Evolutionary conservation across 2,329 filamentous ascomycete genomes (phyloP).

Genomic region (Aspergillus vadensis): DNA sequence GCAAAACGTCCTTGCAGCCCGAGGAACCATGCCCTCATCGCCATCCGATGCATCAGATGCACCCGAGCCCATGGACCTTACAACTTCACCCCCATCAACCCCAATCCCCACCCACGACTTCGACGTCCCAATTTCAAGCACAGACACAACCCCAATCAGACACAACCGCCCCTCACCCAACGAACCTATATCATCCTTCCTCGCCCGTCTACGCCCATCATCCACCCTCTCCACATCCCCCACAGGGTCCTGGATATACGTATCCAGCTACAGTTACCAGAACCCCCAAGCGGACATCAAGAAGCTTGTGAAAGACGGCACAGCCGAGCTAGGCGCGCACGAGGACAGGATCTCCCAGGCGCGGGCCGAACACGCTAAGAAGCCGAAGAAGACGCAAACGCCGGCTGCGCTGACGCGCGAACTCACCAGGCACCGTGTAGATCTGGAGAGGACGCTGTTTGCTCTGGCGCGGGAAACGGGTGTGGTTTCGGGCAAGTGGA

Average conservation of each 20-base stretch:
- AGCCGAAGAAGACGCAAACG: conserved; percentile 32
- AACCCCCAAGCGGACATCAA: conserved; percentile 50
- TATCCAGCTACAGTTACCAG: conserved; percentile 58
- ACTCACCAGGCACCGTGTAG: conserved; percentile 25
- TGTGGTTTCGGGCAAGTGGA: conserved; percentile 65
- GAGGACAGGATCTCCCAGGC: too few species aligned
- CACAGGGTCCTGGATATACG: conserved; percentile 69
- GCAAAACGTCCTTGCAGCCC: background rate
- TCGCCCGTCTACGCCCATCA: conserved; percentile 67
- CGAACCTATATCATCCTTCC: conserved; percentile 67
- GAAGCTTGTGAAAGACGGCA: too few species aligned
- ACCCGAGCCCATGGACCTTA: too few species aligned
- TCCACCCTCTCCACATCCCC: conserved; percentile 53
- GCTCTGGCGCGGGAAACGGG: conserved; percentile 61
- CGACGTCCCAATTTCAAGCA: background rate
- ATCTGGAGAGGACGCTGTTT: conserved; percentile 56
- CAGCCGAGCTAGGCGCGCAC: too few species aligned
- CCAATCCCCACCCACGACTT: conserved; percentile 23
- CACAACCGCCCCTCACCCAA: background rate
- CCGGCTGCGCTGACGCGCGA: conserved; percentile 45
- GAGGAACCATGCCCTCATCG: conserved; percentile 27
- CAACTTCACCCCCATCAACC: conserved; percentile 1
- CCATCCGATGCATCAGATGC: conserved; percentile 25
- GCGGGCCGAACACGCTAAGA: too few species aligned
- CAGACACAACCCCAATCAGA: background rate